Percentiles rank a stretch among this genome's conserved stretches.
These are phyloP conservation scores for Candida hungchunana DNA, from an alignment of 805 yeast species.

Conservation along the genomic window DNA sequence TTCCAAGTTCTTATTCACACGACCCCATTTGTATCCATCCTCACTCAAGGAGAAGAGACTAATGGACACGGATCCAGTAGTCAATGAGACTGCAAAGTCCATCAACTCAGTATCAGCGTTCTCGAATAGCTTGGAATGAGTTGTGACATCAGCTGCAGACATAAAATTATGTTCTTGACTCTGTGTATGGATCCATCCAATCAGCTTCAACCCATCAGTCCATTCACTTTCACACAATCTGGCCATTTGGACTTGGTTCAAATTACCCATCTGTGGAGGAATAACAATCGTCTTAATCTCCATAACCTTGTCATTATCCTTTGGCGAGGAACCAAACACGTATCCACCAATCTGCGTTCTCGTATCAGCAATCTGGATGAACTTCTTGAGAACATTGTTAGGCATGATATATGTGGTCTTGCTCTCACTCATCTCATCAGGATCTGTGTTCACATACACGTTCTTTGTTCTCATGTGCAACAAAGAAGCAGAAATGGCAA, in stretches of 20 bases:
- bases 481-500: conserved; percentile 76
- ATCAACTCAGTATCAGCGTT: conserved; percentile 37
- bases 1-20: conserved; percentile 47
- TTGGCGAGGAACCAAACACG: conserved; percentile 75
- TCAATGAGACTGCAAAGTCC: conserved; percentile 63
- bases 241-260: conserved; percentile 41
- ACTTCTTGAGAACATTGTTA: conserved; percentile 68
- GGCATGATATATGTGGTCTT: conserved; percentile 75
- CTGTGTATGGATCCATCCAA: conserved; percentile 96
- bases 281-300: conserved; percentile 73
- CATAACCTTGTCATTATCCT: conserved; percentile 65
- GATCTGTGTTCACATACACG: conserved; percentile 56
- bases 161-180: conserved; percentile 58
- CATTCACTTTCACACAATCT: conserved; percentile 41
- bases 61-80: conserved; percentile 81
- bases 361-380: conserved; percentile 76
- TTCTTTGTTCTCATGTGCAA: conserved; percentile 72
- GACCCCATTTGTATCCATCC: conserved; percentile 80
- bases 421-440: conserved; percentile 54
- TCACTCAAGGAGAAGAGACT: conserved; percentile 57
- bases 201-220: conserved; percentile 59
- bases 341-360: conserved; percentile 80
- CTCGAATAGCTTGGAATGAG: conserved; percentile 40
- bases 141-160: conserved; percentile 67
- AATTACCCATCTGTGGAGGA: conserved; percentile 84